Evolutionary conservation across 2,329 filamentous ascomycete species (phyloP).

Genomic region (Colletotrichum sp.): DNA sequence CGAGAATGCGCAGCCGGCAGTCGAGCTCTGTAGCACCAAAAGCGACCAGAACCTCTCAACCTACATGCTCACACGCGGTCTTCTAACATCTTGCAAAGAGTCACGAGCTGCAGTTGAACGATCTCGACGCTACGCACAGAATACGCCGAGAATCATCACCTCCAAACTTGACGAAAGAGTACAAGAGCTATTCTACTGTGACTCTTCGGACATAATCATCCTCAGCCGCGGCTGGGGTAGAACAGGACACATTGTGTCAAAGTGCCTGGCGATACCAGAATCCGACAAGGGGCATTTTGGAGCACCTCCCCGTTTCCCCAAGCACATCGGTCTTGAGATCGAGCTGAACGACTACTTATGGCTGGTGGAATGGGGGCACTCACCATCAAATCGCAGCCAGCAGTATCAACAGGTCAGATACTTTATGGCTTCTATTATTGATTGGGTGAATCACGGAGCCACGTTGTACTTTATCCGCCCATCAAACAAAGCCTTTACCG

Average conservation of each 20-base stretch:
- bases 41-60: not conserved
- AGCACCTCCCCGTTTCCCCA: not conserved
- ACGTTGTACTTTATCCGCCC: not conserved
- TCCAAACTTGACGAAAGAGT: not conserved
- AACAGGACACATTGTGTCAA: not conserved
- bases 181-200: not conserved
- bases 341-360: not conserved
- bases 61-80: not conserved
- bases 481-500: too few species aligned
- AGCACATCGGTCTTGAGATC: not conserved
- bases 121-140: not conserved
- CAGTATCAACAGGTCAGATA: not conserved
- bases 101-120: not conserved
- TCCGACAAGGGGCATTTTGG: not conserved
- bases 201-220: not conserved
- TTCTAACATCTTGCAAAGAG: not conserved
- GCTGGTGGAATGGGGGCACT: not conserved
- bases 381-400: not conserved
- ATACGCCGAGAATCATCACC: not conserved
- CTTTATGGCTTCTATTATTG: not conserved
- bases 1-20: too few species aligned
- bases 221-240: fast-evolving
- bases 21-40: not conserved
- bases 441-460: not conserved
- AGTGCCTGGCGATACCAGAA: fast-evolving